phyloP scores from a whole-genome alignment of 2,329 filamentous ascomycete species.

The Aspergillus spinulosporus region DNA sequence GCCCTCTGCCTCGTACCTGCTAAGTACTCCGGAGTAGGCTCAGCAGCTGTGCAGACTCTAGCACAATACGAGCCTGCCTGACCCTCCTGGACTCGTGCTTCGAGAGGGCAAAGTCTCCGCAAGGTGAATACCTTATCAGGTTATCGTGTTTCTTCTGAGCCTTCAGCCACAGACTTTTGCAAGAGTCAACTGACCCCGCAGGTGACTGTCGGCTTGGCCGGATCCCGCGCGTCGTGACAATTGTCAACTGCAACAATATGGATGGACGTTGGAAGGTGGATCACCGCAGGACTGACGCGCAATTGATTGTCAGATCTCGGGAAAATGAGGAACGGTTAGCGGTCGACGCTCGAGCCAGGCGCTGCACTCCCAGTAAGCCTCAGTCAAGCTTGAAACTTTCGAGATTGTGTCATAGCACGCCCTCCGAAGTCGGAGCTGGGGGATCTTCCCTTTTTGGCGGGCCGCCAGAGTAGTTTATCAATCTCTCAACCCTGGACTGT shows the following conservation, averaged over 20 bases:
- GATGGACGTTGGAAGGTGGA: constrained; percentile 11
- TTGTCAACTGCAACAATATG: constrained; percentile 1
- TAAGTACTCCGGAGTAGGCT: background rate
- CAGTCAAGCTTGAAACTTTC: background rate
- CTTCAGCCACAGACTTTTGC: constrained; percentile 3
- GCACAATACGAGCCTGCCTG: constrained; percentile 9
- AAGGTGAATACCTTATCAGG: background rate
- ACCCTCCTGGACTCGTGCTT: background rate
- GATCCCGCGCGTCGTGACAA: constrained; percentile 2
- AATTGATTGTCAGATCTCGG: constrained; percentile 11
- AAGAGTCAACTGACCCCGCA: constrained; percentile 12
- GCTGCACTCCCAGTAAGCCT: background rate
- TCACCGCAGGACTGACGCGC: constrained; percentile 8
- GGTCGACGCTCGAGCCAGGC: background rate
- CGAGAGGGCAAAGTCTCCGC: background rate
- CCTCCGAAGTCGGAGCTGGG: constrained; percentile 13
- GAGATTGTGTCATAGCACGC: background rate
- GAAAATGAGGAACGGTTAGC: constrained; percentile 7
- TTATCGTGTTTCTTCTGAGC: background rate
- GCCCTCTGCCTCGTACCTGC: constrained; percentile 1
- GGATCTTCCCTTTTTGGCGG: background rate
- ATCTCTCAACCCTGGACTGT: background rate
- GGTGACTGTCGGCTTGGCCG: constrained; percentile 11
- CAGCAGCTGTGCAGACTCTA: background rate
- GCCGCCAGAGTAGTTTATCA: background rate